A percentile compares a stretch with the other conserved stretches of the same genome.
Evolutionary conservation across 345 rosid genomes (phyloP).

Genomic region (Bretschneidera sinensis): DNA sequence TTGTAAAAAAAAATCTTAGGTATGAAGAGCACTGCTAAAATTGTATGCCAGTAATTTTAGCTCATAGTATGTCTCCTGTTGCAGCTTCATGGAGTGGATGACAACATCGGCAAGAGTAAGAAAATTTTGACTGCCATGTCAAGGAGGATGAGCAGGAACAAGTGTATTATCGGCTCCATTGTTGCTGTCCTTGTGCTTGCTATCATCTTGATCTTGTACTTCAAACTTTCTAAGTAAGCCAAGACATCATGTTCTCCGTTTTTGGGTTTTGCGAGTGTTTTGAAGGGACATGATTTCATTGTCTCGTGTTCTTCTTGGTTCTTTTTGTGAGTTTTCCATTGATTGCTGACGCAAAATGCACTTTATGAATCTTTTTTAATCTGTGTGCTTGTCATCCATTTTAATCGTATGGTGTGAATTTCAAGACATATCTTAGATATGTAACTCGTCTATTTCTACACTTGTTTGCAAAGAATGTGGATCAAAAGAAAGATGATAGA

Average conservation of each 20-base stretch:
- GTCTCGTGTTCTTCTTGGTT: neutral
- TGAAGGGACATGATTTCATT: too few species aligned
- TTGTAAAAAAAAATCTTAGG: too few species aligned
- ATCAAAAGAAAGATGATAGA: too few species aligned
- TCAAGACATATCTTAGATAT: neutral
- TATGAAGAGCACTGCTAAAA: neutral
- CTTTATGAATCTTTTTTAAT: neutral
- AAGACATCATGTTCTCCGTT: neutral
- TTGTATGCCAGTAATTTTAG: neutral
- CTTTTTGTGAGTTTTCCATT: neutral
- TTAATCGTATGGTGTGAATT: neutral
- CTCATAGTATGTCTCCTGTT: neutral
- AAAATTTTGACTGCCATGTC: conserved; percentile 65
- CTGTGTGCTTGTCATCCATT: neutral
- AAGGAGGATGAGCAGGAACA: conserved; percentile 85
- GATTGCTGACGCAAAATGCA: neutral
- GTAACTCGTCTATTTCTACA: neutral
- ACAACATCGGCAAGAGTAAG: conserved; percentile 84
- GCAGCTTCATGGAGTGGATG: conserved; percentile 93
- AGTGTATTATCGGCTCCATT: conserved; percentile 67
- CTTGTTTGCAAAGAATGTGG: too few species aligned
- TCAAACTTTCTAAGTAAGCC: conserved; percentile 55
- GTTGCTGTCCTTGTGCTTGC: conserved; percentile 51
- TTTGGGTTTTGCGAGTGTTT: too few species aligned
- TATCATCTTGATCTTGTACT: conserved; percentile 54